A percentile compares a stretch with the other conserved stretches of the same genome.
These are phyloP conservation scores for Periconia sp. DNA, from an alignment of 2,329 filamentous ascomycete species.

Conservation along the genomic window DNA sequence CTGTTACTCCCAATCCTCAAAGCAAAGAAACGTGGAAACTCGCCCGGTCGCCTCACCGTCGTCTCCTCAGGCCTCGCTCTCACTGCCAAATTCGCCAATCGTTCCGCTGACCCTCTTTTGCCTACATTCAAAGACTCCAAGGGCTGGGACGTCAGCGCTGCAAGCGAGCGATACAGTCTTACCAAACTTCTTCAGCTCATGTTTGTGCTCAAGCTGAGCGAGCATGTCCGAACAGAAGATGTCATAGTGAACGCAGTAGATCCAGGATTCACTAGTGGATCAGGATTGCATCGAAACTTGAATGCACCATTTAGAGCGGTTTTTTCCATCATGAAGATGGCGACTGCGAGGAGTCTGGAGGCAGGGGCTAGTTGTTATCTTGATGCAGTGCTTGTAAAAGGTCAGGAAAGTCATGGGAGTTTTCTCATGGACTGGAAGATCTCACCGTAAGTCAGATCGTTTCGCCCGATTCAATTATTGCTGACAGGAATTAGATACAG, in stretches of 20 bases:
- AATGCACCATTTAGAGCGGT: constrained; percentile 19
- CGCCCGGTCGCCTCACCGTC: constrained; percentile 21
- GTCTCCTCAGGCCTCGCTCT: constrained; percentile 12
- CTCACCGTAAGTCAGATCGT: constrained; percentile 46
- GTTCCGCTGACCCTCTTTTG: constrained; percentile 8
- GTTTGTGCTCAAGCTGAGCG: constrained; percentile 20
- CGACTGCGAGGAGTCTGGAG: constrained; percentile 36
- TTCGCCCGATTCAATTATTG: not conserved
- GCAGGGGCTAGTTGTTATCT: constrained; percentile 57
- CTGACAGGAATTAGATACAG: constrained; percentile 1
- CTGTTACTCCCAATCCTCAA: constrained; percentile 49
- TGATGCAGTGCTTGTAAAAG: constrained; percentile 55
- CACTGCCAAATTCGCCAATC: constrained; percentile 11
- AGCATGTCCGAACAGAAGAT: constrained; percentile 21
- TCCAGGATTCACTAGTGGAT: constrained; percentile 54
- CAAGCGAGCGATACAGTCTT: constrained; percentile 19
- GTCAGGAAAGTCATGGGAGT: constrained; percentile 58
- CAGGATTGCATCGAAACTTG: constrained; percentile 42
- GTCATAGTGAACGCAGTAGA: constrained; percentile 55
- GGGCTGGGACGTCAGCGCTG: constrained; percentile 6
- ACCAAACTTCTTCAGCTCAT: constrained; percentile 26
- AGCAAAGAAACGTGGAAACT: constrained; percentile 1
- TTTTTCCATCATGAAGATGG: constrained; percentile 18
- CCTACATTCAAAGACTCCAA: constrained; percentile 21
- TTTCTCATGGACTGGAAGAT: constrained; percentile 59